Conservation (phyloP, 2,329 filamentous ascomycete species). For the Fonsecaea erecta region DNA sequence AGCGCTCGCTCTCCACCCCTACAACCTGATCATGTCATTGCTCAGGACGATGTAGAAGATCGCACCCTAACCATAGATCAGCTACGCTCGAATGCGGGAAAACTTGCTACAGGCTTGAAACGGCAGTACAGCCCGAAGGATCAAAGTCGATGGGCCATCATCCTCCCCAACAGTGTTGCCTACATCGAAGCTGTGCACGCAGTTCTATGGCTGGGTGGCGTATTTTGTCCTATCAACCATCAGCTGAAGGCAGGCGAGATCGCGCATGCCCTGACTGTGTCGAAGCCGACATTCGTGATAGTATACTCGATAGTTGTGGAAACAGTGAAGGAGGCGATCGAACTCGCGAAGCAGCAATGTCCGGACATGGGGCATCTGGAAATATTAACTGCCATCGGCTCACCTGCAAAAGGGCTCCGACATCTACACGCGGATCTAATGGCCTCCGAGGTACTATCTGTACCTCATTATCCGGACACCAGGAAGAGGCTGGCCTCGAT, state of each 20-base stretch:
- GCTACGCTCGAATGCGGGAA: constrained; percentile 49
- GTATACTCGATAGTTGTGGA: constrained; percentile 45
- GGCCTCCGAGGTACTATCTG: constrained; percentile 39
- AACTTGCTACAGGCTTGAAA: constrained; percentile 49
- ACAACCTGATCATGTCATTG: constrained; percentile 41
- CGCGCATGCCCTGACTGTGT: constrained; percentile 44
- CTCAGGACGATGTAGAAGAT: constrained; percentile 49
- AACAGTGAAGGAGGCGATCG: constrained; percentile 43
- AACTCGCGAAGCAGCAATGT: constrained; percentile 40
- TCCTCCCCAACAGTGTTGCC: constrained; percentile 54
- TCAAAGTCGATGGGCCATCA: constrained; percentile 47
- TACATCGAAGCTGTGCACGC: constrained; percentile 46
- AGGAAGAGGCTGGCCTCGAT: constrained; percentile 46
- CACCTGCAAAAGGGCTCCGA: constrained; percentile 13
- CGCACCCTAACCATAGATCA: constrained; percentile 53
- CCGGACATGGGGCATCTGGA: constrained; percentile 44
- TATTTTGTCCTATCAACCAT: constrained; percentile 24
- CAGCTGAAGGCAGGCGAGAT: constrained; percentile 20
- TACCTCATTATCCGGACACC: constrained; percentile 48
- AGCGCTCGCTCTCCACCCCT: constrained; percentile 47
- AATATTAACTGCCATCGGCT: constrained; percentile 45
- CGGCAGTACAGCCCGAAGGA: constrained; percentile 43
- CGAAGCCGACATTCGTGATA: constrained; percentile 49
- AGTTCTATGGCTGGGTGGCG: constrained; percentile 18
- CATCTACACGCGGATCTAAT: constrained; percentile 43